Evolutionary conservation across 768 basidiomycete species (phyloP), one percentile per base, ranked within the genome.

Genomic region (Boletus pseudopeckii): DNA sequence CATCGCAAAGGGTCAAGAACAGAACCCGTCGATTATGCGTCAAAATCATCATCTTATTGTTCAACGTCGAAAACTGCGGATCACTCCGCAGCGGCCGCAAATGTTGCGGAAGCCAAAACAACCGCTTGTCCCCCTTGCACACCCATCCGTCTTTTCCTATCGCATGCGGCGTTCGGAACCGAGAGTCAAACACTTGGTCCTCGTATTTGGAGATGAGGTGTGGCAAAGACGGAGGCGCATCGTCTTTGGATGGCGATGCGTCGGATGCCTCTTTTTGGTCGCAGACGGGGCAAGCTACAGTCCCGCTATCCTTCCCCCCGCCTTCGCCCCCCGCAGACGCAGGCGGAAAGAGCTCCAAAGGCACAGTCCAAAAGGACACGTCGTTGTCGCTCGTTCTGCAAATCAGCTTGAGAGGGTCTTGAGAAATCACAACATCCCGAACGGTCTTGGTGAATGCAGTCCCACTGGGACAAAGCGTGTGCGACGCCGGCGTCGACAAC

Each of bases 141-240:
- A 59, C 45, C 58, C 58, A 59, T 9, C 58, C 58, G 18, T 59
- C 58, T 8, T 52, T 37, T 7, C 40, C 55, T 39, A 59, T 41
- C 32, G 15, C 32, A 17, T 57, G 46, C 5, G 32, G 18, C 15
- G 44, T 40, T 20, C 58, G 46, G 37, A 59, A 47, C 14, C 41
- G 39, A 20, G 20, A 40, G 22, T 59, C 58, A 26, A 51, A 56
- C 4, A 41, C 30, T 11, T 46, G 26, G 13, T 47, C 42, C 7
- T 48, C 45, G 36, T 50, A 26, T 37, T 56, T 46, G 45, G 37
- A 48, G 36, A 56, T 41, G 13, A 58, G 50, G 30, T 56, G 57
- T 7, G 28, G 45, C 15, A 48, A 11, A 17, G 39, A 3, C 14
- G 47, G 28, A 8, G 15, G 3, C 2, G 14, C 14, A 15, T 40